Base-by-base conservation (phyloP, 345 rosid genomes). In the Populus pruinosa region DNA sequence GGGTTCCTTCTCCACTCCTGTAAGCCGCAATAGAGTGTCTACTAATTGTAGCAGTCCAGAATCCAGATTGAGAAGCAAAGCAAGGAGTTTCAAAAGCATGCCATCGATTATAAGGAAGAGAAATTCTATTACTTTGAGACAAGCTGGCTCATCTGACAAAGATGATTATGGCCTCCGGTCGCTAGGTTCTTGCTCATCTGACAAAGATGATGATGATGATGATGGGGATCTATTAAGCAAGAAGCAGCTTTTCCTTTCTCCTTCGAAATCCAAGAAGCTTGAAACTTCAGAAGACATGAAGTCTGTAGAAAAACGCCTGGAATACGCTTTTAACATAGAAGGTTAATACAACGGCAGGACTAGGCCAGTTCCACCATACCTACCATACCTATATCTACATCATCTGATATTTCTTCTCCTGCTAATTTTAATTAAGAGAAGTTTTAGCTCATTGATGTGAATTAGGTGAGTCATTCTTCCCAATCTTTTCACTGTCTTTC, bases 31-130 rank as follows among this genome's bases (percentile, higher is more conserved):
- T 4, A 29, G 50, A 35, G 64, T 38, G 31, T 55, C 56, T 65
- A 44, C 23, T 36, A 25, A 18, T 18, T 39, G 27, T 39, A 38
- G 53, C 55, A 39, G 73, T 31, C 77, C 73, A 20, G 73, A 79
- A 56, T 50, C 69, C 41, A 41, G 67, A 18, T 29, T 79, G 77
- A 73, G 73, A 71, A 71, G 49, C 14, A 62, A 70, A n/a, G 73
- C 81, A 67, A 73, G 14, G 44, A 77, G 69, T 8, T 77, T 69
- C 62, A 69, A 43, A 70, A 38, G 8, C 65, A 73, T 16, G 14
- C 77, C 81, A 17, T 66, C 81, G n/a, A 73, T 79, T 27, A 53
- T 79, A 66, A 55, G 77, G 65, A 78, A 56, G n/a, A 72, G 77
- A 65, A 77, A 71, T 13, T 41, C 16, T 14, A 67, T 35, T 31